phyloP scores from a whole-genome alignment of 139 green algal genomes.

The Diplosphaera chodatii region DNA sequence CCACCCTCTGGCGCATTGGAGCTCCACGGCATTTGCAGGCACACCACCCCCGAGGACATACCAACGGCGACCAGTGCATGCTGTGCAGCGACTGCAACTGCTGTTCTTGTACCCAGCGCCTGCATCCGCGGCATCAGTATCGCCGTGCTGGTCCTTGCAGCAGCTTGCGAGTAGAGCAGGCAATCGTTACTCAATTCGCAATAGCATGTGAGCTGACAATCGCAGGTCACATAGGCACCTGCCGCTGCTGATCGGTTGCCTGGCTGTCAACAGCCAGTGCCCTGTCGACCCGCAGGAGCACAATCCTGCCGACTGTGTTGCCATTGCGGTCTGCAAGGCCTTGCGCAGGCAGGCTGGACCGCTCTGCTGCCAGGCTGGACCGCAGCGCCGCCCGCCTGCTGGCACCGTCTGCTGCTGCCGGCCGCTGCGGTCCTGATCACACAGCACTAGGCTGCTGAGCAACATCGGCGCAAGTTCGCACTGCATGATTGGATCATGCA shows the following conservation, averaged over 20 bases:
- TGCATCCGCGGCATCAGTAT: no score
- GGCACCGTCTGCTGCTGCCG: not conserved
- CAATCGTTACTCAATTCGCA: no score
- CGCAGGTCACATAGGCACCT: not conserved
- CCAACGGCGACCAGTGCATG: not conserved
- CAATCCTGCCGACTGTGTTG: not conserved
- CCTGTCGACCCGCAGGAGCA: not conserved
- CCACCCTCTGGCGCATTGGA: no score
- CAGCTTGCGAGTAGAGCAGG: no score
- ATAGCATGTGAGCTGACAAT: no score
- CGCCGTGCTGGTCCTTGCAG: no score
- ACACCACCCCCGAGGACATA: not conserved
- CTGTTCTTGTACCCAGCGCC: not conserved
- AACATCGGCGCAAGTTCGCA: no score
- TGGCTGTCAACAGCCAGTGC: not conserved
- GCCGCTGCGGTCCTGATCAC: not conserved
- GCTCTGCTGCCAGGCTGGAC: not conserved
- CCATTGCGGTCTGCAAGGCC: not conserved
- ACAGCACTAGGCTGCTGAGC: no score
- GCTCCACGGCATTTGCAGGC: not conserved
- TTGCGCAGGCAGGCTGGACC: not conserved
- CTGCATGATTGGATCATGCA: no score
- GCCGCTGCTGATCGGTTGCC: not conserved
- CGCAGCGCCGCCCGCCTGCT: not conserved
- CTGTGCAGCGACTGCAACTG: not conserved